phyloP scores from a whole-genome alignment of 75 land plant genomes.

The Cupressus sempervirens region DNA sequence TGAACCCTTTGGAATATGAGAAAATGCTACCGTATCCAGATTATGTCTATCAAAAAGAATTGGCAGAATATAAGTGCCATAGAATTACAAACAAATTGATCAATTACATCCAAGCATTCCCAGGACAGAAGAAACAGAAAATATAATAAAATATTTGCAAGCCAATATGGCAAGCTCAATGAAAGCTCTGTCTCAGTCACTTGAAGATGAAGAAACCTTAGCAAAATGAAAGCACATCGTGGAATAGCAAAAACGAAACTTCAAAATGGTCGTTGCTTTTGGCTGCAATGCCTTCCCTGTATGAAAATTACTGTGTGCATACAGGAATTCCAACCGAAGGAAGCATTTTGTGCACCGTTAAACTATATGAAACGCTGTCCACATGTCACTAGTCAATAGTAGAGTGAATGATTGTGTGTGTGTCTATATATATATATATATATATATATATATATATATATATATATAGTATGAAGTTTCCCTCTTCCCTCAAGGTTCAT shows the following conservation, averaged over 20 bases:
- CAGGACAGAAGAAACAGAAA: not conserved
- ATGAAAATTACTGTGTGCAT: not conserved
- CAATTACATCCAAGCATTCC: not conserved
- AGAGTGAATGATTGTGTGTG: not conserved
- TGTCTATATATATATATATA: no score
- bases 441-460: no score
- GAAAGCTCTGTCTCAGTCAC: not conserved
- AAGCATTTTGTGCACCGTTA: not conserved
- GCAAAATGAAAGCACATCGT: not conserved
- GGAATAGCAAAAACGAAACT: not conserved
- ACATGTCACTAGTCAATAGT: not conserved
- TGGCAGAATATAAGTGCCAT: not conserved
- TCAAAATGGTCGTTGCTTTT: not conserved
- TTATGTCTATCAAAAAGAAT: constrained; percentile 2
- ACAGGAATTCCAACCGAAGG: not conserved
- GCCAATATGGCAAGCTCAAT: not conserved
- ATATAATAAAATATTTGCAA: not conserved
- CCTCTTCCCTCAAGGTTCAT: no score
- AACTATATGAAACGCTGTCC: no score
- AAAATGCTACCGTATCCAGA: constrained; percentile 8
- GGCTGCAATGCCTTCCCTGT: not conserved
- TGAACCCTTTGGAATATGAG: not conserved
- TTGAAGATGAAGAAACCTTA: not conserved
- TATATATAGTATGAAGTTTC: no score
- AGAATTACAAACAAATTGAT: not conserved